Base-by-base conservation (phyloP, 2,329 filamentous ascomycete genomes). In the Colletotrichum abscissum region DNA sequence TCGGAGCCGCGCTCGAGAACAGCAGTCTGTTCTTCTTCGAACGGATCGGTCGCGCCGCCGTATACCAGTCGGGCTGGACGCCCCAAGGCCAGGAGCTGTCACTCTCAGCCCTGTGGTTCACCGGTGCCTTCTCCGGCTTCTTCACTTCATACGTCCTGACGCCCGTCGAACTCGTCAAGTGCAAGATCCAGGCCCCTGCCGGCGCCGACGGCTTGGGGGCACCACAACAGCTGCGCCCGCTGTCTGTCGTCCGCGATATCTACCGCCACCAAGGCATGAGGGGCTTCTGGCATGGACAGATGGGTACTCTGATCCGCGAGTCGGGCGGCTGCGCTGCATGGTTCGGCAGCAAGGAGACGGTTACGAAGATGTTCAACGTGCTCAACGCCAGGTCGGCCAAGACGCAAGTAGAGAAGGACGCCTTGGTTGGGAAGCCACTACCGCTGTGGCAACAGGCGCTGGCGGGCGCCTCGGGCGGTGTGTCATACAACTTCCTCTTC, bases 401-500 rank as follows among this genome's bases (percentile, higher is more conserved):
- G 12, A 82, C 84, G 1, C 79, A 82, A 42, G 76, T 78, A 3
- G 84, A 86, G 79, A 84, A 79, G 69, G 82, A 84, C 74, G 80
- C 78, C 2, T 80, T 88, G 19, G 78, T 82, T 3, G 81, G 87
- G 5, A 84, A 88, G 60, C 86, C 91, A 1, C 85, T 98, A 11
- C 93, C 94, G 5, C 82, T 98, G 5, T 94, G 93, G 88, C 95
- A 98, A 83, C 95, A 97, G 82, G 94, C 97, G 79, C 81, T 94
- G 24, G 94, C 95, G 1, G 96, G 96, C 55, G 96, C 96, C 3
- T 91, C 92, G 8, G 97, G 96, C 4, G 97, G 97, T 66, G 94
- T 98, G 85, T 92, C 92, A 46, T 99, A 99, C 85, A 99, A 99
- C 82, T 98, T 98, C 81, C 85, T 97, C 26, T 98, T 98, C 87